These are phyloP conservation scores for Sporothrix sp. DNA, from an alignment of 2,329 filamentous ascomycete genomes.

Conservation along the genomic window DNA sequence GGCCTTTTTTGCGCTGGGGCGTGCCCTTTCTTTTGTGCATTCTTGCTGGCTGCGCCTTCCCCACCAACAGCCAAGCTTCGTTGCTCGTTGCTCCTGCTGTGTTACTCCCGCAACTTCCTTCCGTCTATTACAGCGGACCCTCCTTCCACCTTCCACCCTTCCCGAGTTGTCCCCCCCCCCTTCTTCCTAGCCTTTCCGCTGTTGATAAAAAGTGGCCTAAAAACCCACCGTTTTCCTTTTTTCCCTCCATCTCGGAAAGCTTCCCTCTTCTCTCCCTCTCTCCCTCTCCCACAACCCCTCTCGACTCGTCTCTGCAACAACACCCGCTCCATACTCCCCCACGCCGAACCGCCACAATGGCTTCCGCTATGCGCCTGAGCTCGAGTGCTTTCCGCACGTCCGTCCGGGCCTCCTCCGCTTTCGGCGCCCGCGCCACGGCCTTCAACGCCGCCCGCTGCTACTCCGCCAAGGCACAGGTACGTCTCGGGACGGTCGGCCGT, in stretches of 20 bases:
- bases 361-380: conserved; percentile 71
- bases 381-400: conserved; percentile 73
- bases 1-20: conserved; percentile 1
- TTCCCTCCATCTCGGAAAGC: conserved; percentile 8
- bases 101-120: conserved; percentile 4
- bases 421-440: conserved; percentile 58
- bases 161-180: conserved; percentile 4
- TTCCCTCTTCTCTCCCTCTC: conserved; percentile 6
- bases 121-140: background rate
- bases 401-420: conserved; percentile 50
- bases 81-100: background rate
- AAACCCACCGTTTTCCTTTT: conserved; percentile 16
- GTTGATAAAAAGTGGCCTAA: conserved; percentile 11
- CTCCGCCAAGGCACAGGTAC: conserved; percentile 83
- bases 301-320: background rate
- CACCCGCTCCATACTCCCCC: background rate
- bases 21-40: background rate
- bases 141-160: background rate
- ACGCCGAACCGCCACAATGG: conserved; percentile 48
- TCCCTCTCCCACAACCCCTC: conserved; percentile 23
- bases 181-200: conserved; percentile 11
- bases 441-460: conserved; percentile 85
- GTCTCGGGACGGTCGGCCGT: background rate
- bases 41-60: background rate
- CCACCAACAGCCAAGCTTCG: background rate